phyloP scores from a whole-genome alignment of 352 stramenopile species.

The Blastocystis sp. region DNA sequence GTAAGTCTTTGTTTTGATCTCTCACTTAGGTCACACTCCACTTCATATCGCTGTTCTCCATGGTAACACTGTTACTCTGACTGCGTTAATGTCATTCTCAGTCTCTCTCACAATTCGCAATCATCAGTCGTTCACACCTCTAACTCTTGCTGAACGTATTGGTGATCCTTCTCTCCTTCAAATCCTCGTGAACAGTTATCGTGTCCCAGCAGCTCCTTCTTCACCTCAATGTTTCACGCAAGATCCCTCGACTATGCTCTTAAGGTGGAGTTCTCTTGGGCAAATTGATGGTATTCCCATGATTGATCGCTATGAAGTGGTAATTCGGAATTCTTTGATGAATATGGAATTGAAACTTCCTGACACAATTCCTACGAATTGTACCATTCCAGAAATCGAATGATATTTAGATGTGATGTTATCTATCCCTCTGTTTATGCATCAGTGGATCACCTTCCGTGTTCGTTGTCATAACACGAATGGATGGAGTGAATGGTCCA shows the following conservation, averaged over 20 bases:
- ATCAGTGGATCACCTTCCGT: neutral
- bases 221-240: neutral
- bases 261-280: neutral
- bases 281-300: neutral
- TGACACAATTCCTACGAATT: neutral
- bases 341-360: conserved; percentile 1
- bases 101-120: neutral
- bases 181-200: neutral
- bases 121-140: neutral
- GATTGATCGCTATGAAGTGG: neutral
- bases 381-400: neutral
- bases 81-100: neutral
- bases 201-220: neutral
- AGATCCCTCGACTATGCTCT: neutral
- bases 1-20: neutral
- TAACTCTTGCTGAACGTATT: neutral
- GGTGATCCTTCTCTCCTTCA: neutral
- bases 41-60: conserved; percentile 9
- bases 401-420: conserved; percentile 29
- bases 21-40: neutral
- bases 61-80: neutral
- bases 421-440: neutral
- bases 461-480: conserved; percentile 10
- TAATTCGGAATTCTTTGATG: neutral
- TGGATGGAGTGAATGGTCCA: conserved; percentile 39